Conservation (phyloP, 805 yeast genomes). For the Saccharomycopsis babjevae region DNA sequence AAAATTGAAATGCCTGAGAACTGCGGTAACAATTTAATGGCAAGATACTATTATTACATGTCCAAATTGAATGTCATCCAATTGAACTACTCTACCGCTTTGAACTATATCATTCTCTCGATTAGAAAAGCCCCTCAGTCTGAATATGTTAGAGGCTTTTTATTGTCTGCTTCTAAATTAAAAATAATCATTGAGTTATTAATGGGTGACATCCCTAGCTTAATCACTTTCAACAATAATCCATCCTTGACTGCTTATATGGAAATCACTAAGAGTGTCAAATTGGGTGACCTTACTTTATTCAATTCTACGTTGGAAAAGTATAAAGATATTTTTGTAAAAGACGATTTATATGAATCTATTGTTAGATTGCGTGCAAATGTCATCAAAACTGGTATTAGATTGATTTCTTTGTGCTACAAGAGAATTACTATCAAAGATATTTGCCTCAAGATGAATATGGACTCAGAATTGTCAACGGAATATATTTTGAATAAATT, state of each 20-base stretch:
- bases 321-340: constrained; percentile 51
- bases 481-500: constrained; percentile 96
- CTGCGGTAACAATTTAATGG: constrained; percentile 79
- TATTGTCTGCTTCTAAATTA: constrained; percentile 83
- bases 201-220: constrained; percentile 94
- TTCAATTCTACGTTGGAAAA: constrained; percentile 62
- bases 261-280: constrained; percentile 82
- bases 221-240: constrained; percentile 59
- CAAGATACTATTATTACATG: constrained; percentile 83
- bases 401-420: constrained; percentile 85
- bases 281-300: constrained; percentile 76
- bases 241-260: constrained; percentile 69
- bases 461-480: constrained; percentile 91
- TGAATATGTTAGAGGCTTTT: constrained; percentile 69
- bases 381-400: constrained; percentile 94
- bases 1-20: constrained; percentile 81
- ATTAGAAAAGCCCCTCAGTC: constrained; percentile 95
- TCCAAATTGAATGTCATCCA: constrained; percentile 89
- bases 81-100: constrained; percentile 83
- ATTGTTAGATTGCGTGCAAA: constrained; percentile 88
- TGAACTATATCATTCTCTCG: constrained; percentile 87
- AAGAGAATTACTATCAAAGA: constrained; percentile 86
- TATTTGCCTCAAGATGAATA: constrained; percentile 81
- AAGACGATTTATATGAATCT: constrained; percentile 74
- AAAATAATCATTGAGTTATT: constrained; percentile 81